A percentile compares a stretch with the other conserved stretches of the same genome.
phyloP scores from a whole-genome alignment of 2,329 filamentous ascomycete species.

The Cercospora sp. region DNA sequence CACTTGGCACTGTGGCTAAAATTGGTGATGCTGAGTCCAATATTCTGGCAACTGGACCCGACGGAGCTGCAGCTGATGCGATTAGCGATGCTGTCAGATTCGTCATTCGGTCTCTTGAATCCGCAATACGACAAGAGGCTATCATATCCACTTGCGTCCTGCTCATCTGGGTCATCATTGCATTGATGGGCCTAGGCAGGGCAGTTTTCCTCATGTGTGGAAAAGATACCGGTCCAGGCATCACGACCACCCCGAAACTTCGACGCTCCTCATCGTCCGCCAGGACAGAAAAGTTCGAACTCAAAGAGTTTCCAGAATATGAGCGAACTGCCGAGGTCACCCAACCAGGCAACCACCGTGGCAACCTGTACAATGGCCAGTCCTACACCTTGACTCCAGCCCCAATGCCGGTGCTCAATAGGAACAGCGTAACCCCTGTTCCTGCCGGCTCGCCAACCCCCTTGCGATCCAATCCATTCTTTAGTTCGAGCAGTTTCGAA shows the following conservation, averaged over 20 bases:
- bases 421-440: constrained; percentile 32
- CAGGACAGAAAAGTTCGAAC: constrained; percentile 22
- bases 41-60: constrained; percentile 73
- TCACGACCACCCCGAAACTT: constrained; percentile 14
- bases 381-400: constrained; percentile 49
- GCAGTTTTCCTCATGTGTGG: constrained; percentile 62
- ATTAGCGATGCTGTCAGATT: constrained; percentile 73
- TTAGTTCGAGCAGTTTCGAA: constrained; percentile 34
- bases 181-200: constrained; percentile 71
- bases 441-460: constrained; percentile 41
- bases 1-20: constrained; percentile 67
- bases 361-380: constrained; percentile 46
- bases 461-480: constrained; percentile 32
- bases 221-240: constrained; percentile 36
- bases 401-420: constrained; percentile 46
- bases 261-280: constrained; percentile 12
- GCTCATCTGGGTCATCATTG: constrained; percentile 73
- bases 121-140: constrained; percentile 71
- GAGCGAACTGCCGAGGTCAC: constrained; percentile 37
- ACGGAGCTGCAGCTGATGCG: constrained; percentile 72
- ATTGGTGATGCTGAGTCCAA: constrained; percentile 58
- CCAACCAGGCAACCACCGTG: constrained; percentile 43
- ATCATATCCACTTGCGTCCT: constrained; percentile 76
- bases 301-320: constrained; percentile 40
- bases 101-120: constrained; percentile 67